Evolutionary conservation across 305 asterid genomes (phyloP), one percentile per base, ranked within the genome.

Genomic region (Fraxinus sp.): DNA sequence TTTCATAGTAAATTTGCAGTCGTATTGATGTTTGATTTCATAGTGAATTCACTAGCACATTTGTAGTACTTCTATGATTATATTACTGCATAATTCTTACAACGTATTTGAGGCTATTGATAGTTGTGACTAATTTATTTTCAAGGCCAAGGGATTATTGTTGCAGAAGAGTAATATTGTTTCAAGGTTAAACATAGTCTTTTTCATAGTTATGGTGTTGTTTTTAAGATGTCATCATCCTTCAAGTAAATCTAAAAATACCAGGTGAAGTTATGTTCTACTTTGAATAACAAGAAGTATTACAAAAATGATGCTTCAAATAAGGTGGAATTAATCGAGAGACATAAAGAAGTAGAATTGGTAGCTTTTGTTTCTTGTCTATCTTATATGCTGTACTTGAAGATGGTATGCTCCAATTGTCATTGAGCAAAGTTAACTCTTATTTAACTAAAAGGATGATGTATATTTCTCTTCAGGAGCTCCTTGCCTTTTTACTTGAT

Each of bases 401-500:
- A 18, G 59, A 74, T n/a, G 66, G 36, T 62, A 33, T 11, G 80
- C 22, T 78, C 35, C 14, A 10, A n/a, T 7, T 10, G 74, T 57
- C 70, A 83, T 18, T 9, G 62, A 6, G 33, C n/a, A n/a, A 71
- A 52, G 3, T 73, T 79, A 78, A 66, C 46, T 64, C 52, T 49
- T 64, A 18, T 16, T 0, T 44, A 59, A 46, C 78, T 8, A 14
- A 74, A 83, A 77, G 74, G 76, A 78, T 77, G 82, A 80, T 71
- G 2, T 46, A 24, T 41, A 75, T 84, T 70, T 89, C 33, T 84
- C 81, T 75, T 74, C 82, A 96, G 99, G 99, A 96, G 86, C 98
- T 94, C 79, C 99, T 95, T 57, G 98, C 99, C 55, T 94, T 95
- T 88, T 90, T 95, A 78, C 93, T 96, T 55, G 99, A 94, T 89